Evolutionary conservation across 2,329 filamentous ascomycete species (phyloP), one percentile per base, ranked within the genome.

Genomic region (Nothophaeocryptopus gaeumannii): DNA sequence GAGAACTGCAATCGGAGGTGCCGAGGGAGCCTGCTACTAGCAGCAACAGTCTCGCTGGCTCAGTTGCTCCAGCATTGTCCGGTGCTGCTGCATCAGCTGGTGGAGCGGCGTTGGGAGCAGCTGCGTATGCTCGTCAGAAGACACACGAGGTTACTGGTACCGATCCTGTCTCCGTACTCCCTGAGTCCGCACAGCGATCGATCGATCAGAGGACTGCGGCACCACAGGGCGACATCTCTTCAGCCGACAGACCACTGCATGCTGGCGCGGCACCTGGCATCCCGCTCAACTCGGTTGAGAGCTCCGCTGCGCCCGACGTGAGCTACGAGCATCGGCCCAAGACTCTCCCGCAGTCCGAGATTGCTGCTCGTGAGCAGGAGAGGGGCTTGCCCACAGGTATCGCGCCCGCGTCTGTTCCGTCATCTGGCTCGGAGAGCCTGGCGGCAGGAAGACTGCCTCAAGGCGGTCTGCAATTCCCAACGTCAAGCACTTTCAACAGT

Each of bases 1-100:
- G 81, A 38, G 85, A 89, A 72, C 77, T 89, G 46, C 78, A 85
- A 67, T 73, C 77, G 9, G 84, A 83, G 69, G 80, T 88, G 8
- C 76, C 79, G 10, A 37, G 47, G 26, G 45, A 49, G 30, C 47
- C 46, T 32, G 47, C 51, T 5, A 47, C 29, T 20, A 37, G 32
- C 16, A 34, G 41, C 14, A 32, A 47, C 5, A 16, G 11, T n/a
- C 13, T 42, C 13, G 14, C 35, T 20, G 44, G 34, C 11, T 20
- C 26, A 13, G n/a, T 11, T n/a, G 32, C 9, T 7, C n/a, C 31
- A 5, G 13, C 13, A 14, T 8, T 47, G 8, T 14, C 45, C 8
- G 15, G 31, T 30, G 43, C 36, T 36, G 60, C 55, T 58, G 73
- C 72, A 41, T 76, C 72, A 44, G 61, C 53, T 58, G 72, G 74